Base-by-base conservation (phyloP, 768 basidiomycete species). In the Boletus rufocinnamomeus region DNA sequence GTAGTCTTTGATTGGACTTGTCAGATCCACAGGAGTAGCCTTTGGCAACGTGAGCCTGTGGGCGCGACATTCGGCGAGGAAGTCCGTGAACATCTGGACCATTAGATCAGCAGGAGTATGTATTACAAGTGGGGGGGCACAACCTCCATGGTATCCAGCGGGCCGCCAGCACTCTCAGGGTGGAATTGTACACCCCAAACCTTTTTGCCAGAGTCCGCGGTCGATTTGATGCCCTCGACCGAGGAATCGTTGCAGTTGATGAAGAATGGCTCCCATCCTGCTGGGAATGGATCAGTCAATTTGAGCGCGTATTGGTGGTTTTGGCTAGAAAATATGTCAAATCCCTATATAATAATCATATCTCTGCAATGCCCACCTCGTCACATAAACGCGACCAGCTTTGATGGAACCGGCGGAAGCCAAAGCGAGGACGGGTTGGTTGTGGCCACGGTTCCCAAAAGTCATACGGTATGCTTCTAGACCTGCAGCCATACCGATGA, bases 181-280 rank as follows among this genome's bases (percentile, higher is more conserved):
- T 99, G 97, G 86, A 98, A 99, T 70, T 99, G 97, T 23, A 98
- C 96, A 64, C 96, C 97, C 93, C 95, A 98, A 32, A 98, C 83
- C 62, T 86, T 88, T 78, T 88, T 93, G 54, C 94, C 94, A 25
- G 93, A 95, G 11, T 87, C 89, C 0, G 78, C 69, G 2, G 97
- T 97, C 19, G 94, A 95, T 76, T 95, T 98, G 82, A 98, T 97
- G 40, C 97, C 97, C 72, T 98, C 97, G 17, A 98, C 95, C 1
- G 94, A 97, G 17, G 96, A 98, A 76, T 98, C 96, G 69, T 98
- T 98, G 77, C 94, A 97, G 77, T 98, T 99, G 79, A 98, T 96
- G 81, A 99, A 99, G 84, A 96, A 98, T 0, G 96, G 96, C 66
- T 96, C 94, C 95, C 94, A 99, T 19, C 95, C 97, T 57, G 82